Evolutionary conservation across 73 alveolate species (phyloP), one percentile per base, ranked within the genome.

Genomic region (Paramecium biaurelia): DNA sequence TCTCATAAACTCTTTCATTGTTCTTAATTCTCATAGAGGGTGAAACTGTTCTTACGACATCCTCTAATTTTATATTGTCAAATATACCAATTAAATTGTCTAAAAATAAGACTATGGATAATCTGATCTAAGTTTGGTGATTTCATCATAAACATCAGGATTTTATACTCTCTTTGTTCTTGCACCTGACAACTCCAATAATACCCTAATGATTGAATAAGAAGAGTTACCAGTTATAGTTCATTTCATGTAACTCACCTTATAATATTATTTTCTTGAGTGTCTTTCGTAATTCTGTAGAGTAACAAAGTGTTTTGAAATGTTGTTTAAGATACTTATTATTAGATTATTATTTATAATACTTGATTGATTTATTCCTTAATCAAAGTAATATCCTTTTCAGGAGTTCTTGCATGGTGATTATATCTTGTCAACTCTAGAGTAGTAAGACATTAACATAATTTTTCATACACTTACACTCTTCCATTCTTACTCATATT

Each of bases 221-320:
- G 20, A 41, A 21, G 1, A 5, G 34, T 24, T 79, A 79, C 90
- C 90, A 79, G 18, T 79, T 79, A 26, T 42, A 79, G n/a, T 79
- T 79, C 90, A 79, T 79, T 21, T 79, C 90, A 43, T 79, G 90
- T 35, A 79, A 79, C 14, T 79, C 90, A 10, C 90, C 90, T 45
- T 23, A 23, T 24, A 41, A 7, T 79, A 79, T 45, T 20, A 79
- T 23, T 9, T 79, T 18, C 26, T 79, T 79, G 18, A 79, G 24
- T 21, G 45, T 24, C 32, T 41, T 47, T 5, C 72, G 47, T 38
- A 79, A 41, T 24, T 30, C 74, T 79, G 8, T 79, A 2, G 90
- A 79, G 28, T 79, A 79, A 72, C 58, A 35, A 32, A n/a, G 32
- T 11, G 86, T 35, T 14, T 72, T 35, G 11, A 72, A 38, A 15